Evolutionary conservation across 257 asterid species (phyloP).

Genomic region (Scutellaria barbata): DNA sequence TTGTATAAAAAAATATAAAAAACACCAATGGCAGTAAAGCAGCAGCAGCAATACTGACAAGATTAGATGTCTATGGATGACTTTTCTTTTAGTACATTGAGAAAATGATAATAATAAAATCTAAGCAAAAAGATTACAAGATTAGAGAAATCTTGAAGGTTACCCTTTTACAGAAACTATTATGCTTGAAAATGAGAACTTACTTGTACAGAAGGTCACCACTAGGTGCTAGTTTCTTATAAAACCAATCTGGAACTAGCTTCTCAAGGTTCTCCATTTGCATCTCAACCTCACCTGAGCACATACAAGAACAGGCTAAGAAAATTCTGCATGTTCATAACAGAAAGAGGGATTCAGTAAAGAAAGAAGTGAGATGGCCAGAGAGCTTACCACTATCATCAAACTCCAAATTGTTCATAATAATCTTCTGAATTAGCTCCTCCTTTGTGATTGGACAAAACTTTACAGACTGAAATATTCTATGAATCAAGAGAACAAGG

Average conservation of each 20-base stretch:
- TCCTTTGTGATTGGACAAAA: conserved; percentile 75
- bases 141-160: neutral
- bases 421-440: conserved; percentile 87
- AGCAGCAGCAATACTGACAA: too few relatives aligned
- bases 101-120: too few relatives aligned
- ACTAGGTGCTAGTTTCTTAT: conserved; percentile 57
- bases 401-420: conserved; percentile 63
- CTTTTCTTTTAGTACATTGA: too few relatives aligned
- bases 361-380: conserved; percentile 24
- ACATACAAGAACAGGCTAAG: conserved; percentile 31
- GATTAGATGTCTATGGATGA: too few relatives aligned
- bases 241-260: conserved; percentile 86
- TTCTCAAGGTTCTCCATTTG: conserved; percentile 74
- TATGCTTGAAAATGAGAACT: conserved; percentile 31
- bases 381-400: conserved; percentile 60
- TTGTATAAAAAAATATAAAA: neutral
- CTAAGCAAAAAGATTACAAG: conserved; percentile 6
- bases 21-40: neutral
- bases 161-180: conserved; percentile 12
- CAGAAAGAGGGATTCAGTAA: neutral
- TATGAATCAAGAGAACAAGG: conserved; percentile 63
- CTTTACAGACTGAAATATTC: conserved; percentile 63
- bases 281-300: conserved; percentile 65
- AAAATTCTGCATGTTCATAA: neutral
- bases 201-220: conserved; percentile 81